Evolutionary conservation across 352 stramenopile genomes (phyloP), one percentile per base, ranked within the genome.

Genomic region (Globisporangium heterothallicum): DNA sequence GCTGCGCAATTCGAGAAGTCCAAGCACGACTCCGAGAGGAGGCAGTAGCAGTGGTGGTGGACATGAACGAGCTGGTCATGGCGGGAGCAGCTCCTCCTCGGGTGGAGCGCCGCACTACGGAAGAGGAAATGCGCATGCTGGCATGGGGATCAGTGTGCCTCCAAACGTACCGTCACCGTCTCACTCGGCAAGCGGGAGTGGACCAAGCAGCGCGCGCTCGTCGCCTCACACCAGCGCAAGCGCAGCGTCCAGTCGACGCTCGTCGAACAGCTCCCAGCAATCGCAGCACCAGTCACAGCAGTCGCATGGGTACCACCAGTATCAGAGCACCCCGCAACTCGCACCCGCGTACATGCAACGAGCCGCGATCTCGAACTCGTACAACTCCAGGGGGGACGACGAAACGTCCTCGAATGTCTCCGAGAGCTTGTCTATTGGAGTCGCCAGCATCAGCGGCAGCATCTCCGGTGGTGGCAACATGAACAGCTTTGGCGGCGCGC

Each of bases 341-440:
- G 38, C 48, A n/a, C 22, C 54, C 13, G 62, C 66, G 26, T 69
- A 60, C 14, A 60, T 87, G n/a, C 78, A 89, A 44, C 75, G 78
- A 8, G 71, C 74, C 16, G 75, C 78, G 24, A 78, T 89, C 42
- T 78, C 74, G 2, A 87, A 89, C 54, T 49, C 74, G 6, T 85
- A 78, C 65, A 76, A 77, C 41, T 70, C 69, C 7, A 60, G 62
- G 32, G 68, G 70, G 21, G 75, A 86, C 50, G 72, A 79, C 21
- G 78, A 88, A 54, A 86, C 75, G 19, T 59, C 72, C 2, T 87
- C 78, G 0, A 84, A 71, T 26, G 61, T 68, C 3, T 88, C 78
- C 0, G 78, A 88, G 24, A 70, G 53, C n/a, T 63, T 74, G 3
- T 77, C 67, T 21, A 59, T 74, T 34, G 49, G 63, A 27, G 55